These are phyloP conservation scores for Sugiyamaella neomexicana DNA, from an alignment of 1,139 yeast genomes.

Conservation along the genomic window DNA sequence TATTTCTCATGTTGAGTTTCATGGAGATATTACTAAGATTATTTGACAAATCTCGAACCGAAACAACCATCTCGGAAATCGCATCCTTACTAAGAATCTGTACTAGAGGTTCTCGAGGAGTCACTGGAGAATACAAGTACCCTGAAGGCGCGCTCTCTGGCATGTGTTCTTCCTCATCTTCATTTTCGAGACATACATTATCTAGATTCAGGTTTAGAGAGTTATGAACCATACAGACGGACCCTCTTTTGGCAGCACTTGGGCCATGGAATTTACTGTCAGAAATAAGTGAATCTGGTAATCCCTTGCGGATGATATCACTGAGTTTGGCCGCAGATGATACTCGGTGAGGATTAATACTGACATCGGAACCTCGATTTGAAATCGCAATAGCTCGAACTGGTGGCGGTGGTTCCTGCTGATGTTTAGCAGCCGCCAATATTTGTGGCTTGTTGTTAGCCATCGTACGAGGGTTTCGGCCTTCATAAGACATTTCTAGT, in stretches of 20 bases:
- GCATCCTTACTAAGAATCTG: slow-evolving; percentile 41
- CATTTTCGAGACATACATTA: slow-evolving; percentile 4
- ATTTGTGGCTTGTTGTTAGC: neutral
- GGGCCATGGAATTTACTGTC: slow-evolving; percentile 14
- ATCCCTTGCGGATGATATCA: slow-evolving; percentile 19
- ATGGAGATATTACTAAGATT: slow-evolving; percentile 48
- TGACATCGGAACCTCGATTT: neutral
- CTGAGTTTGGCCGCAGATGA: slow-evolving; percentile 18
- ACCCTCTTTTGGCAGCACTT: slow-evolving; percentile 16
- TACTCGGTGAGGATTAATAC: slow-evolving; percentile 12
- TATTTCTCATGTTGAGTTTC: slow-evolving; percentile 57
- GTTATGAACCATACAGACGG: slow-evolving; percentile 32
- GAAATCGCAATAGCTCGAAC: slow-evolving; percentile 3
- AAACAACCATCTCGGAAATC: slow-evolving; percentile 44
- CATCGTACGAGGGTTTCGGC: neutral
- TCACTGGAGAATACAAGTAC: slow-evolving; percentile 16
- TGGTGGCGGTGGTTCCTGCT: neutral
- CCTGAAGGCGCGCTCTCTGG: slow-evolving; percentile 18
- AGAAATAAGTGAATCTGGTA: slow-evolving; percentile 14
- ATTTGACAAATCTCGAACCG: slow-evolving; percentile 45
- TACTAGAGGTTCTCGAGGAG: slow-evolving; percentile 19
- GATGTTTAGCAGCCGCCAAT: neutral
- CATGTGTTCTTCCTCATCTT: slow-evolving; percentile 13
- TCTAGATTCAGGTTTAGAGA: slow-evolving; percentile 24
- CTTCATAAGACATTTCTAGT: too few relatives aligned